Evolutionary conservation across 495 filamentous ascomycete species (phyloP).

Genomic region (Penicillium alfredii): DNA sequence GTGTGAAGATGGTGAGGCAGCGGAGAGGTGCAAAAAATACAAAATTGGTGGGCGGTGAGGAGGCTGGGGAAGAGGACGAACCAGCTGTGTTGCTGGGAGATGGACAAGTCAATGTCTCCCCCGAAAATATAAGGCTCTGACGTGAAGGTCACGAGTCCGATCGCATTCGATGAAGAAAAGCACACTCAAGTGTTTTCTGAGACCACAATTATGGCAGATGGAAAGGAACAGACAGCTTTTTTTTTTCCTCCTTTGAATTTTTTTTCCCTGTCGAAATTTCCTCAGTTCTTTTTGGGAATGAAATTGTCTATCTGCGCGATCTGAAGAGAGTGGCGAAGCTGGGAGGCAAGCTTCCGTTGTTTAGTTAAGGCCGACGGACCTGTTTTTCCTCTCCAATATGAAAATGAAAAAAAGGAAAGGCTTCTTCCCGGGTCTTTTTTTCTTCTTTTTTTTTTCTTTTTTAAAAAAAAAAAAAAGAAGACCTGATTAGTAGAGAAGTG

Average conservation of each 20-base stretch:
- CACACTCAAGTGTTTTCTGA: conserved; percentile 45
- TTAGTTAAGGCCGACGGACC: conserved; percentile 1
- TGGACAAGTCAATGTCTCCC: conserved; percentile 99
- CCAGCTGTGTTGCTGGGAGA: conserved; percentile 65
- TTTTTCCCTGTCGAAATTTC: too few species aligned
- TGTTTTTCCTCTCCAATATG: conserved; percentile 5
- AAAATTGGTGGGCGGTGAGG: too few species aligned
- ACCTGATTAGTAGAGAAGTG: conserved; percentile 19
- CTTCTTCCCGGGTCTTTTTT: conserved; percentile 14
- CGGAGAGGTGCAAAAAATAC: too few species aligned
- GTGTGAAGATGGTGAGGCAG: neutral
- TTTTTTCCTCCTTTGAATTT: conserved; percentile 16
- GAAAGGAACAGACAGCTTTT: conserved; percentile 16
- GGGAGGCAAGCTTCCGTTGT: conserved; percentile 1
- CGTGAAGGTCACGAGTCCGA: conserved; percentile 9
- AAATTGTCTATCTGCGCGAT: conserved; percentile 36
- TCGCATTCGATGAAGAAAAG: conserved; percentile 27
- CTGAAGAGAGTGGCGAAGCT: conserved; percentile 16
- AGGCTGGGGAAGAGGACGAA: too few species aligned
- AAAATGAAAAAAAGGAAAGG: conserved; percentile 6
- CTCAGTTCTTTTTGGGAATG: conserved; percentile 18
- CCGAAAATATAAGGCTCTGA: conserved; percentile 41
- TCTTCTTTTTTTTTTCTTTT: too few species aligned
- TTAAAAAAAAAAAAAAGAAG: conserved; percentile 12
- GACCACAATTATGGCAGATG: conserved; percentile 16